Evolutionary conservation across 2,329 filamentous ascomycete genomes (phyloP).

Genomic region (Grosmannia serpens): DNA sequence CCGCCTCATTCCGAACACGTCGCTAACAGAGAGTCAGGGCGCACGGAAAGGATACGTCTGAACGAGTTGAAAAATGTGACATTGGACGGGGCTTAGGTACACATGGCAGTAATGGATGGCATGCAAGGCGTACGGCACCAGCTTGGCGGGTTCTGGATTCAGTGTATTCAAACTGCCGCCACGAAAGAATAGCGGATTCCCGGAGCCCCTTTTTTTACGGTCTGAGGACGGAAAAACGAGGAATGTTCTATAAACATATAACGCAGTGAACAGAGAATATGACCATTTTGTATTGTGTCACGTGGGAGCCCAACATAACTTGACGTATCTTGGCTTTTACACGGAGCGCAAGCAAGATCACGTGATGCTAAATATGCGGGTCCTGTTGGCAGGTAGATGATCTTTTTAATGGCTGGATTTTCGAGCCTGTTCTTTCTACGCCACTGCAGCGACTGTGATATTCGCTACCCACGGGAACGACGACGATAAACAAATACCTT

Average conservation of each 20-base stretch:
- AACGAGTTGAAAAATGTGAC: slow-evolving; percentile 16
- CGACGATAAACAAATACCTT: not conserved
- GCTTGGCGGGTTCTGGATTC: slow-evolving; percentile 2
- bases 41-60: slow-evolving; percentile 59
- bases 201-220: not conserved
- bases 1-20: not conserved
- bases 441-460: not conserved
- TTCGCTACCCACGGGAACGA: not conserved
- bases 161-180: not conserved
- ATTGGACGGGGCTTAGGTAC: not conserved
- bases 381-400: not conserved
- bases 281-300: not conserved
- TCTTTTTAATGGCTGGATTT: not conserved
- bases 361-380: not conserved
- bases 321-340: not conserved
- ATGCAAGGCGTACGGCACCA: slow-evolving; percentile 1
- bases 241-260: not conserved
- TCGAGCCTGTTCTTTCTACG: not conserved
- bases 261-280: not conserved
- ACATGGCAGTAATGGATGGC: not conserved
- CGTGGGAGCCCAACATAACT: no score
- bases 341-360: not conserved
- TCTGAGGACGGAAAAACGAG: not conserved
- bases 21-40: slow-evolving; percentile 28
- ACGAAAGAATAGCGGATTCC: not conserved